Evolutionary conservation across 2,329 filamentous ascomycete species (phyloP), one percentile per base, ranked within the genome.

Genomic region (Xylariaceae sp.): DNA sequence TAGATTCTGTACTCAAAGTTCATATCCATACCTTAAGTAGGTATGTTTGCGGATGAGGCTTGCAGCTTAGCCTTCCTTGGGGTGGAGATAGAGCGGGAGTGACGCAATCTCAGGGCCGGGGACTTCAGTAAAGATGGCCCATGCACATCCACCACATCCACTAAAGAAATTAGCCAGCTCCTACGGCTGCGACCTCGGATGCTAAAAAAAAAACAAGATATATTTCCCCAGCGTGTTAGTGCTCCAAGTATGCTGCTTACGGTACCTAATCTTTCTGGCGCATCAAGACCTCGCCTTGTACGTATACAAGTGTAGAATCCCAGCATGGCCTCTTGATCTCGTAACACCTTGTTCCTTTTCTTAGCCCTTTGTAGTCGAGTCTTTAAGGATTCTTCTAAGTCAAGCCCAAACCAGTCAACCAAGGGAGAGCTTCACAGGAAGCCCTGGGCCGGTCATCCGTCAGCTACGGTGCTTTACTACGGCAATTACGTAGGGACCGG

Each of bases 131-230:
- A 29, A 5, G 10, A 29, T 29, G 26, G 26, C 26, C 26, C 26
- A 29, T 29, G 26, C 32, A 7, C 32, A 37, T 37, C 26, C 26
- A 14, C 32, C 14, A 56, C 23, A 4, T 26, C 23, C 23, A 42
- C 45, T 48, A 44, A 45, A 20, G 48, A 51, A 53, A 53, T 53
- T 57, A 57, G 37, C 20, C 21, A 37, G 37, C 21, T 49, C 44
- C 51, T 40, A 44, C 42, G 52, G 40, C 46, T 56, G 56, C 59
- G 59, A 61, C 56, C 56, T 59, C 59, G 59, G 59, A 56, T 10
- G 12, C 14, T 14, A 52, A 48, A 56, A 7, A 16, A 7, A 16
- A 4, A 37, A 37, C n/a, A n/a, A n/a, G n/a, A n/a, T n/a, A 37
- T 37, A 7, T 37, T 37, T 14, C 32, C 3, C 32, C 7, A 16